These are phyloP conservation scores for Colletotrichum somersetense DNA, from an alignment of 2,329 filamentous ascomycete species.

Conservation along the genomic window DNA sequence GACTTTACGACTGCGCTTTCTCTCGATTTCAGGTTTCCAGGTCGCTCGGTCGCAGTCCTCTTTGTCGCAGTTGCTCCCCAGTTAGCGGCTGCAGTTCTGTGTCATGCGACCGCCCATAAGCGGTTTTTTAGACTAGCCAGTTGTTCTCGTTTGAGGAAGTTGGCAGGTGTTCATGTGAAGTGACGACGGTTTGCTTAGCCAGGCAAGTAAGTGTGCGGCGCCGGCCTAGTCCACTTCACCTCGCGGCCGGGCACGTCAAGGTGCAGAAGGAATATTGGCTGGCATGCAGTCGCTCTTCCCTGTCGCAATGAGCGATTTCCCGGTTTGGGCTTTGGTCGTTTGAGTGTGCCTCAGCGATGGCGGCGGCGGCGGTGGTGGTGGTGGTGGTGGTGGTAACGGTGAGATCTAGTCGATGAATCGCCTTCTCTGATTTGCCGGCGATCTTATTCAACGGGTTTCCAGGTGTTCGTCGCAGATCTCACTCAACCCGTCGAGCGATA, in stretches of 20 bases:
- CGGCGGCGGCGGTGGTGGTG: no score
- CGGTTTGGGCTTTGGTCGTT: neutral
- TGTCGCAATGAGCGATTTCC: constrained; percentile 7
- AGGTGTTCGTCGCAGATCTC: constrained; percentile 5
- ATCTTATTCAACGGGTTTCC: neutral
- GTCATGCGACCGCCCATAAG: constrained; percentile 23
- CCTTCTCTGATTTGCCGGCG: neutral
- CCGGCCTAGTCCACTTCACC: constrained; percentile 1
- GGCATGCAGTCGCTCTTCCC: neutral
- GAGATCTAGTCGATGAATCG: neutral
- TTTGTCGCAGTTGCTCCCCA: constrained; percentile 15
- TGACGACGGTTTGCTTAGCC: constrained; percentile 7
- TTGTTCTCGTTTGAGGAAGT: constrained; percentile 12
- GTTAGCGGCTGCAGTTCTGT: constrained; percentile 17
- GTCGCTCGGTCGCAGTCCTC: constrained; percentile 7
- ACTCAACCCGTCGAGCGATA: neutral
- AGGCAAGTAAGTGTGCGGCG: constrained; percentile 5
- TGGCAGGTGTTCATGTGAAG: constrained; percentile 9
- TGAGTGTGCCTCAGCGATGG: neutral
- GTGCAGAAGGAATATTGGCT: constrained; percentile 29
- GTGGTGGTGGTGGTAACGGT: neutral
- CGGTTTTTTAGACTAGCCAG: neutral
- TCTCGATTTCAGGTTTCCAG: constrained; percentile 1
- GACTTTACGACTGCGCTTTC: neutral
- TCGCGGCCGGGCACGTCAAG: constrained; percentile 21